Evolutionary conservation across 177 flowering plant genomes (phyloP), one percentile per base, ranked within the genome.

Genomic region (Vitis hybrid): DNA sequence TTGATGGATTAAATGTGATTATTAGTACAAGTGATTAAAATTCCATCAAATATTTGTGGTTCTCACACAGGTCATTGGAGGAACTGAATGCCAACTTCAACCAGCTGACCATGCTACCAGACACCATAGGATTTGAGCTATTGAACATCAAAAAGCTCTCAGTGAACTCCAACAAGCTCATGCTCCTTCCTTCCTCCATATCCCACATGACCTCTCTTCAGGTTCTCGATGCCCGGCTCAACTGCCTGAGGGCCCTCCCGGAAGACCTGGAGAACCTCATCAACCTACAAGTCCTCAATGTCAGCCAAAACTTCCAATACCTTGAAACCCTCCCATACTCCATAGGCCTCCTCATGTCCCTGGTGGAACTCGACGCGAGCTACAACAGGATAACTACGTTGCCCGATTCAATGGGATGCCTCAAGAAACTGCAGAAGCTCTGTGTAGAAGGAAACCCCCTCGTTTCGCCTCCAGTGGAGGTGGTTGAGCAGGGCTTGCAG

Each of bases 1-100:
- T 26, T 26, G 30, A 0, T 26, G 30, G 30, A 26, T 26, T 39
- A 39, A 39, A 39, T 39, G 8, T 39, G 45, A 39, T 39, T 7
- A 39, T 39, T 39, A 39, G 45, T 4, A 39, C 45, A 39, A 39
- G 45, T 39, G 8, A 39, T 39, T 39, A 39, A 39, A 5, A 4
- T 7, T 7, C 8, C 45, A 39, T 39, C 6, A 39, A 39, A 39
- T 4, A 39, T 39, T 39, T 39, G 45, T 39, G 45, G 45, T 7
- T 39, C 30, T 19, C 23, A 15, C 50, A 63, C 84, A 92, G 97
- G 74, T 79, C 81, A 0, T 71, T 94, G 17, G 97, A 93, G 79
- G 99, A 94, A 65, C 73, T 94, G 75, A 87, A 89, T 66, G 95
- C 90, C 60, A 94, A 92, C 82, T 94, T 94, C 89, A 94, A 94